Base-by-base conservation (phyloP, 352 stramenopile species). In the Phytopythium vexans region DNA sequence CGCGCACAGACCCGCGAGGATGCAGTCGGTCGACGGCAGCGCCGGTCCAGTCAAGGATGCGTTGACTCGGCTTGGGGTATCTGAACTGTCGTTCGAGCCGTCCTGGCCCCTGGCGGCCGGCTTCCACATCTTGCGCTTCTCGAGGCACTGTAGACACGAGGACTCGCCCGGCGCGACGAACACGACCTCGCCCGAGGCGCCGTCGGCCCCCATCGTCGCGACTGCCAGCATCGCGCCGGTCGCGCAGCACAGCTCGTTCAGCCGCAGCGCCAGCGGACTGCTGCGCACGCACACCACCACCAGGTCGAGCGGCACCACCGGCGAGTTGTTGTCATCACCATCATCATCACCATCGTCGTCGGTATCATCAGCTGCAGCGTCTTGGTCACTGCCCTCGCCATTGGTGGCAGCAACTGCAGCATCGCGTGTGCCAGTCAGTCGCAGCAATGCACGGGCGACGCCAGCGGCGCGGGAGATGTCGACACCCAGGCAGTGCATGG, bases 161-260 rank as follows among this genome's bases (percentile, higher is more conserved):
- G 70, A 77, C 10, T 50, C 46, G 0, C 74, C 68, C 1, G 68
- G 71, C 6, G 67, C 33, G 1, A 76, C 69, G 0, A 72, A 62
- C 12, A 82, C 10, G 14, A 74, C 53, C 16, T 76, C 58, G 3
- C 74, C 71, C 6, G 68, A 72, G 40, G 80, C 68, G 14, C 71
- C 71, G 49, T 82, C 56, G 14, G 9, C 21, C 4, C 68, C 66
- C 16, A 66, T 58, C 11, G 51, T 56, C 4, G 62, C 54, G 14
- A 68, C 62, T 21, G 79, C 61, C n/a, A 85, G 58, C 16, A 67
- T 53, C 12, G 78, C 36, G 11, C 56, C 57, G 8, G 64, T 50
- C 40, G 71, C 54, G 34, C 72, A 77, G 49, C 68, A 75, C 12
- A 82, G 52, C 11, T 82, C 71, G 42, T 85, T 85, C 32, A 85